Base-by-base conservation (phyloP, 1,139 yeast species). In the Saccharomyces hybrid region DNA sequence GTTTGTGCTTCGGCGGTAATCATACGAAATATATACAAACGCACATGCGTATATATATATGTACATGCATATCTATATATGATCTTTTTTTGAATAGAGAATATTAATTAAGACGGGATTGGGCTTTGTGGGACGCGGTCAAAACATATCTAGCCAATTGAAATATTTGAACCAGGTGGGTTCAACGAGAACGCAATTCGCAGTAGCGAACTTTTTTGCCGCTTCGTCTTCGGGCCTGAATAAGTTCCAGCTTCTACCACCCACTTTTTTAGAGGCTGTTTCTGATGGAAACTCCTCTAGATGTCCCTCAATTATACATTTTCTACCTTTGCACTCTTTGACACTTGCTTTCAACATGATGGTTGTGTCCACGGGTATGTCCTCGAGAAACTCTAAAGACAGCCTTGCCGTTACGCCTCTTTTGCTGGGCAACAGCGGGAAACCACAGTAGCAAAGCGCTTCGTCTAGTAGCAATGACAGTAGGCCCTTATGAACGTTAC, bases 341-440 rank as follows among this genome's bases (percentile, higher is more conserved):
- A 91, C 90, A 54, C 79, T 75, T 0, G 95, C 96, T 54, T 77
- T 76, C 53, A 93, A 73, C 31, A 88, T 76, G 8, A 90, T 80
- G 4, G 86, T 80, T 20, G 86, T 76, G 56, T 82, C 79, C 0
- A 93, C 86, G 1, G 82, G 82, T 1, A 80, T 76, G 58, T 88
- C 95, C 31, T 80, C 78, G 50, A 75, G 65, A 68, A 88, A 93
- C 57, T 86, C 77, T 16, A 93, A 76, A 14, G 79, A 74, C 48
- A 93, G 74, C 51, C 78, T 78, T 0, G 96, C 99, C 0, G 99
- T 93, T 20, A 93, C 97, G n/a, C 98, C 98, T 53, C 85, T 77
- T 55, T 82, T 80, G 54, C 84, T 82, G 1, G 99, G 98, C 13
- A 93, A 75, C 32, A 78, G 73, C 5, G 91, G 83, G 67, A 90